Evolutionary conservation across 495 filamentous ascomycete species (phyloP).

Genomic region (Lasiosphaeria ovina): DNA sequence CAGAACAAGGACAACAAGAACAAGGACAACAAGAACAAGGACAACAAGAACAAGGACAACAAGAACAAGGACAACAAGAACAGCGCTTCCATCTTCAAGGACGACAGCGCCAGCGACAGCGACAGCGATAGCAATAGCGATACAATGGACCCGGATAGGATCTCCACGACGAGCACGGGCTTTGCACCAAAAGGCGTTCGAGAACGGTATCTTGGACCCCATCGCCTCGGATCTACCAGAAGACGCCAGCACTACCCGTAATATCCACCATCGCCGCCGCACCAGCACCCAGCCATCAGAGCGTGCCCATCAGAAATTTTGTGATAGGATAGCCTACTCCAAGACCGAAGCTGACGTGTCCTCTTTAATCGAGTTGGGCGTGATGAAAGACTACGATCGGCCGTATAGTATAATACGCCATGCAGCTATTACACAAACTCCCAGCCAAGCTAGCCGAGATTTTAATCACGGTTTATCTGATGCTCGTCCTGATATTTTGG

Average conservation of each 20-base stretch:
- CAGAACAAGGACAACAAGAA: too few relatives aligned
- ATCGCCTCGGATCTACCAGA: neutral
- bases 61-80: too few relatives aligned
- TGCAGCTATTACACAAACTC: neutral
- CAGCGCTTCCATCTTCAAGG: too few relatives aligned
- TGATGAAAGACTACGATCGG: neutral
- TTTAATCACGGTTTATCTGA: neutral
- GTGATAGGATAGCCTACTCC: neutral
- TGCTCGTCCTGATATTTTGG: neutral
- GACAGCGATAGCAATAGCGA: neutral
- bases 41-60: too few relatives aligned
- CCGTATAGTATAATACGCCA: neutral
- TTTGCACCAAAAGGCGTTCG: neutral
- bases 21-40: too few relatives aligned
- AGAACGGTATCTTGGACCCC: slow-evolving; percentile 6
- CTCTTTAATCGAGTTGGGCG: neutral
- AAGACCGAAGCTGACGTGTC: neutral
- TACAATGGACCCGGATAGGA: neutral
- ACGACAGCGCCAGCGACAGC: neutral
- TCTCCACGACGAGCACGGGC: neutral
- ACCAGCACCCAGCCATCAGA: neutral
- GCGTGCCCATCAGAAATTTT: neutral
- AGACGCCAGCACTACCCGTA: neutral
- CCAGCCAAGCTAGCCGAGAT: neutral
- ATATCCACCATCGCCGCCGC: neutral